Evolutionary conservation across 352 stramenopile genomes (phyloP).

Genomic region (Phytopythium ostracodes): DNA sequence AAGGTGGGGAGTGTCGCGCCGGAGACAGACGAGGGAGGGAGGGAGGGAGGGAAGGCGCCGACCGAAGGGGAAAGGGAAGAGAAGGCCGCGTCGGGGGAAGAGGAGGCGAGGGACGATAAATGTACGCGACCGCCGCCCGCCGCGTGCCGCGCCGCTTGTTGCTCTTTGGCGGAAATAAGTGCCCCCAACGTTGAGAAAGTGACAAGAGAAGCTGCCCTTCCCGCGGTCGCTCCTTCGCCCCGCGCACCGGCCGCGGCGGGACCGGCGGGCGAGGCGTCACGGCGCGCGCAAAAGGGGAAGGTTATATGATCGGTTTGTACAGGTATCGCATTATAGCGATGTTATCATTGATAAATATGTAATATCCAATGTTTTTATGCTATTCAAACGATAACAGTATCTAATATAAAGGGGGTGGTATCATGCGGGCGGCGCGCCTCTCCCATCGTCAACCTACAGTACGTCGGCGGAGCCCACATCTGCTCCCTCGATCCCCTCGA

Average conservation of each 20-base stretch:
- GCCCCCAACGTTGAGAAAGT: constrained; percentile 5
- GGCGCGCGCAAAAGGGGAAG: too few species aligned
- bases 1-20: background rate
- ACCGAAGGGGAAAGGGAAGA: background rate
- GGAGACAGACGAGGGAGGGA: too few species aligned
- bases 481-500: background rate
- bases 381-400: too few species aligned
- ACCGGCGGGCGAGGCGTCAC: too few species aligned
- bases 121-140: background rate
- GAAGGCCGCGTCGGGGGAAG: too few species aligned
- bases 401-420: background rate
- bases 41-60: background rate
- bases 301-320: too few species aligned
- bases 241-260: too few species aligned
- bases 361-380: too few species aligned
- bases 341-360: too few species aligned
- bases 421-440: background rate
- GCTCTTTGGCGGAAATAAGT: constrained; percentile 8
- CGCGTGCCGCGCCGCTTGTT: background rate
- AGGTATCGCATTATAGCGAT: too few species aligned
- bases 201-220: background rate
- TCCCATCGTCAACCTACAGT: background rate
- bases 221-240: too few species aligned
- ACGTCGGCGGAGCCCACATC: background rate
- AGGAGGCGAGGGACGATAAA: too few species aligned